A percentile compares a stretch with the other conserved stretches of the same genome.
phyloP scores from a whole-genome alignment of 2,329 filamentous ascomycete species.

The Colletotrichum euphorbiae region DNA sequence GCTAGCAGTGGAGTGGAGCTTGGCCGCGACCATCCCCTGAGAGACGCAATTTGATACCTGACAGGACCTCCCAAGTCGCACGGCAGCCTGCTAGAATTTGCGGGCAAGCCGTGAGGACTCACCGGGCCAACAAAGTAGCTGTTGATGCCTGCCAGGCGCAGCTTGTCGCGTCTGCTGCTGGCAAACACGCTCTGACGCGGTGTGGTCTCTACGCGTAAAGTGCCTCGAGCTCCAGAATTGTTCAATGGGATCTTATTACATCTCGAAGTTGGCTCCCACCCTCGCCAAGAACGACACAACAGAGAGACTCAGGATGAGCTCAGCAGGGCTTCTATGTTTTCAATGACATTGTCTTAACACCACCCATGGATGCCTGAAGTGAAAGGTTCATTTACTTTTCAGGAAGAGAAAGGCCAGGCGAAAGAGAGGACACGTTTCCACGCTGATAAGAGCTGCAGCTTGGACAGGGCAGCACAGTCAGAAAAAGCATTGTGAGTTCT shows the following conservation, averaged over 20 bases:
- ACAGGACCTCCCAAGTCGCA: slow-evolving; percentile 7
- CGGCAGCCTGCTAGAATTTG: slow-evolving; percentile 21
- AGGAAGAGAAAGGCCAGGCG: neutral
- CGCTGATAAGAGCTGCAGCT: neutral
- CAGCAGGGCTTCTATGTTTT: neutral
- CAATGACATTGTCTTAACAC: neutral
- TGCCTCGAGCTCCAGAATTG: slow-evolving; percentile 7
- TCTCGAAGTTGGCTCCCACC: neutral
- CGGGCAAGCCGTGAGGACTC: slow-evolving; percentile 19
- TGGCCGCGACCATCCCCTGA: slow-evolving; percentile 25
- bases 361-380: too few relatives aligned
- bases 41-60: slow-evolving; percentile 31
- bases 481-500: slow-evolving; percentile 10
- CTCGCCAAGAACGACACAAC: neutral
- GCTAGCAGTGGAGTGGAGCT: slow-evolving; percentile 44
- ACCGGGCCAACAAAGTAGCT: slow-evolving; percentile 32
- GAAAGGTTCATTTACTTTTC: neutral
- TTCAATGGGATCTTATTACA: slow-evolving; percentile 1
- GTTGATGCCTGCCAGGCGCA: slow-evolving; percentile 20
- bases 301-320: neutral
- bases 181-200: slow-evolving; percentile 34
- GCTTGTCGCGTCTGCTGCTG: slow-evolving; percentile 24
- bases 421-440: neutral
- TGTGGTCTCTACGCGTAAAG: slow-evolving; percentile 27
- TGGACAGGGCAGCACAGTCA: neutral